phyloP scores from a whole-genome alignment of 176 grass and related monocot species.

The Eragrostis nindensis region DNA sequence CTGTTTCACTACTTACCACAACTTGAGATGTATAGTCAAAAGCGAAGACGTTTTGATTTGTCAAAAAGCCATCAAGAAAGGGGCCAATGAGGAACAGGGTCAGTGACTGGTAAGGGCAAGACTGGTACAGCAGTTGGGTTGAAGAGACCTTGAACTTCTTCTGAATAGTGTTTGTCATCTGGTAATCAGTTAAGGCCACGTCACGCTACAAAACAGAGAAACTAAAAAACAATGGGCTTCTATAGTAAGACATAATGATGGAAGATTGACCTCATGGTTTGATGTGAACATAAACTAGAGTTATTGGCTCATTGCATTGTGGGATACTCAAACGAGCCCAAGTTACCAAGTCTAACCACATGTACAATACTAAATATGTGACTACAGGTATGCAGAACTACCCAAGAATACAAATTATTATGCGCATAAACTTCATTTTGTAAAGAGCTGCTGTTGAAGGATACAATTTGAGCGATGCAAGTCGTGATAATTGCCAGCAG shows the following conservation, averaged over 20 bases:
- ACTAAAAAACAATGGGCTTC: slow-evolving; percentile 23
- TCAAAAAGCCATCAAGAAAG: slow-evolving; percentile 99
- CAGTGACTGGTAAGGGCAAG: slow-evolving; percentile 94
- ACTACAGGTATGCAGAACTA: slow-evolving; percentile 1
- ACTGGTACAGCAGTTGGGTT: slow-evolving; percentile 95
- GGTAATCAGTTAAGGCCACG: slow-evolving; percentile 46
- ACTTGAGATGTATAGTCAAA: slow-evolving; percentile 95
- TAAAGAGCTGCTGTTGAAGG: slow-evolving; percentile 54
- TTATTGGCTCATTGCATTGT: background rate
- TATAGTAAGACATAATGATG: background rate
- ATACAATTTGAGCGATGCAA: slow-evolving; percentile 99
- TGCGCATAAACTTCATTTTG: slow-evolving; percentile 9
- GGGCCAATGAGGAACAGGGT: slow-evolving; percentile 85
- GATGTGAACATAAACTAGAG: background rate
- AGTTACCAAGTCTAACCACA: background rate
- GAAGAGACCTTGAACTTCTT: slow-evolving; percentile 99
- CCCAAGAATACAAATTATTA: slow-evolving; percentile 1
- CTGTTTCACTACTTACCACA: slow-evolving; percentile 66
- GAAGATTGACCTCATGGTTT: background rate
- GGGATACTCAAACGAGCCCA: background rate
- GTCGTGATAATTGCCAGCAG: slow-evolving; percentile 93
- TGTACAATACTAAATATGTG: background rate
- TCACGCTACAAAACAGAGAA: slow-evolving; percentile 18
- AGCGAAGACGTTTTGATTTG: slow-evolving; percentile 89
- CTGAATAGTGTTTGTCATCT: slow-evolving; percentile 99